These are phyloP conservation scores for Alternaria arbusti DNA, from an alignment of 2,329 filamentous ascomycete species.

Conservation along the genomic window DNA sequence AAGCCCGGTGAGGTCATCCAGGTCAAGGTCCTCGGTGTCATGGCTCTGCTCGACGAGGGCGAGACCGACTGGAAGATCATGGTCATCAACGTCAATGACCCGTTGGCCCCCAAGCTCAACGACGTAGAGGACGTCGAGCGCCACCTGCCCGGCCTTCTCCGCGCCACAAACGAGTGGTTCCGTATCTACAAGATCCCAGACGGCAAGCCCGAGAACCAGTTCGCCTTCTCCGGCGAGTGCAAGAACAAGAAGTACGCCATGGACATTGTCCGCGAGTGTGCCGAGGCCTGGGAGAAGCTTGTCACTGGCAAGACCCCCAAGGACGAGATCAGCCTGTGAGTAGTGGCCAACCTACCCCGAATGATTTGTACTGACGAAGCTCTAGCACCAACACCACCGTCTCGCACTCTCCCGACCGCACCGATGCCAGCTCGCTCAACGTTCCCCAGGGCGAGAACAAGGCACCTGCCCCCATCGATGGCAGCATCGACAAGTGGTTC, in stretches of 20 bases:
- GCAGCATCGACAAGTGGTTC: conserved; percentile 99
- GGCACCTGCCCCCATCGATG: conserved; percentile 85
- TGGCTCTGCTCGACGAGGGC: conserved; percentile 98
- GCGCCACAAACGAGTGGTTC: conserved; percentile 99
- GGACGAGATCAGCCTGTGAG: conserved; percentile 83
- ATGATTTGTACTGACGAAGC: conserved; percentile 20
- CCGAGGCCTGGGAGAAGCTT: conserved; percentile 95
- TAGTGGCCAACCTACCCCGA: conserved; percentile 43
- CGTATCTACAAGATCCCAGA: conserved; percentile 99
- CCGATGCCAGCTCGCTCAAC: conserved; percentile 72
- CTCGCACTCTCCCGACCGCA: conserved; percentile 73
- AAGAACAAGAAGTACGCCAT: conserved; percentile 99
- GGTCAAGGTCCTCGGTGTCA: conserved; percentile 99
- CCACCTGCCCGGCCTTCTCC: conserved; percentile 93
- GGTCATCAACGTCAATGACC: conserved; percentile 98
- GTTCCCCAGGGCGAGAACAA: conserved; percentile 83
- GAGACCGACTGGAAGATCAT: conserved; percentile 99
- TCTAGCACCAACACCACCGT: conserved; percentile 82
- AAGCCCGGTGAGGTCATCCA: conserved; percentile 98
- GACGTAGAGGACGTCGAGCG: conserved; percentile 99
- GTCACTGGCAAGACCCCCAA: conserved; percentile 85
- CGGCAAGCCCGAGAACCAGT: conserved; percentile 99
- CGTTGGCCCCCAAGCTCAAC: conserved; percentile 93
- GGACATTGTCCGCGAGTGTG: conserved; percentile 94
- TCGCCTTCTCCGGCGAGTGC: conserved; percentile 99